Base-by-base conservation (phyloP, 768 basidiomycete species). In the Omphalotus guepiniiformis region DNA sequence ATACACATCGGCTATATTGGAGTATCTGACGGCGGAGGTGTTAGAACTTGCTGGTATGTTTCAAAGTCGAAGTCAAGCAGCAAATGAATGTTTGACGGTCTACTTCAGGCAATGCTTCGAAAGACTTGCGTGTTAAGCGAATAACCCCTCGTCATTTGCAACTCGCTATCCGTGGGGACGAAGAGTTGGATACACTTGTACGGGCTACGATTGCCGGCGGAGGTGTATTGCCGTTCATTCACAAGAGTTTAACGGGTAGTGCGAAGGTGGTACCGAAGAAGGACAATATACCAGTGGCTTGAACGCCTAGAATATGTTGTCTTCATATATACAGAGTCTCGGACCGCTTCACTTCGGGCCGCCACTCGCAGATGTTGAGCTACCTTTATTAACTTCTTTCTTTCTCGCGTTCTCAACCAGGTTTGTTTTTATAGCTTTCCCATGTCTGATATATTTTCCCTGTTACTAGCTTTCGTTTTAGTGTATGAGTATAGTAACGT, bases 111-210 rank as follows among this genome's bases (percentile, higher is more conserved):
- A 97, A 97, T 64, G 94, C 94, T 23, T 95, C 93, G 2, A 95
- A 96, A 62, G 94, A 98, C 71, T 78, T 96, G n/a, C 82, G 88
- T 41, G 93, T 95, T 39, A 97, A 96, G 67, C 91, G 94, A 66
- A 94, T 98, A 63, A 95, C 92, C 0, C 94, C 94, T 15, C 85
- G 94, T 56, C 94, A 98, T 69, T 67, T 97, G 54, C 94, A 96
- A 65, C 81, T 96, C 23, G 94, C 94, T 22, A 97, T 98, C 54
- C 87, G 93, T 51, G 94, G 94, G 27, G 94, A 98, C 65, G 93
- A 96, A 65, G 94, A 97, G 61, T 83, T 97, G n/a, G 94, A 97
- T 63, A 86, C 82, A 15, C 82, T 98, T 50, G 93, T 98, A 23
- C 82, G 85, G 45, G 94, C 93, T 3, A 96, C 94, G 3, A 95